Percentiles rank a stretch among this genome's conserved stretches.
Evolutionary conservation across 2,329 filamentous ascomycete genomes (phyloP).

Genomic region (Camillea tinctor): DNA sequence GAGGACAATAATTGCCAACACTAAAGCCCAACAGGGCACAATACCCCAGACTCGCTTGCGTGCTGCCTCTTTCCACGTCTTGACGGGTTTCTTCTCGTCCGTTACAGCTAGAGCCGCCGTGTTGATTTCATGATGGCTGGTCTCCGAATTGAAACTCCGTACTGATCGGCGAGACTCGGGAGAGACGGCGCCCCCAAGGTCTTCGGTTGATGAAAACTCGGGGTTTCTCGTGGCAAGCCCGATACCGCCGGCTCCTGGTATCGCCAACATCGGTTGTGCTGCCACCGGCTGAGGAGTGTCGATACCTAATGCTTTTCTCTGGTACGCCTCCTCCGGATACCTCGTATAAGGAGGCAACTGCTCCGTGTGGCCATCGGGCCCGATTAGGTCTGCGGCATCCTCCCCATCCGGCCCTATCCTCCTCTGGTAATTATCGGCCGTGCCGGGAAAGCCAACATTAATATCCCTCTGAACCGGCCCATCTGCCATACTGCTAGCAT

Average conservation of each 20-base stretch:
- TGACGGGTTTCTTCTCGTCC: slow-evolving; percentile 48
- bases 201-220: slow-evolving; percentile 59
- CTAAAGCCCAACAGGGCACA: slow-evolving; percentile 61
- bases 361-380: slow-evolving; percentile 84
- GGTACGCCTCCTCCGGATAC: slow-evolving; percentile 74
- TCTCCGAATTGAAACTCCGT: slow-evolving; percentile 50
- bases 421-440: slow-evolving; percentile 65
- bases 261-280: slow-evolving; percentile 28
- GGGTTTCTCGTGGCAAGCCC: slow-evolving; percentile 61
- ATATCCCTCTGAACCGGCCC: slow-evolving; percentile 42
- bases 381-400: slow-evolving; percentile 82
- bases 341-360: slow-evolving; percentile 88
- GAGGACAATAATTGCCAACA: slow-evolving; percentile 46
- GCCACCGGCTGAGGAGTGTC: slow-evolving; percentile 22
- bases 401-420: slow-evolving; percentile 78
- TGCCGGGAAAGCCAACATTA: slow-evolving; percentile 73
- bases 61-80: slow-evolving; percentile 53
- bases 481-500: slow-evolving; percentile 35
- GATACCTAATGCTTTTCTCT: slow-evolving; percentile 48
- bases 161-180: slow-evolving; percentile 51
- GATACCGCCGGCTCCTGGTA: slow-evolving; percentile 60
- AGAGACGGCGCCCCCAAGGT: slow-evolving; percentile 42
- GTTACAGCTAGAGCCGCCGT: slow-evolving; percentile 43
- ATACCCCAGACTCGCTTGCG: slow-evolving; percentile 57
- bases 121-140: slow-evolving; percentile 55